These are phyloP conservation scores for Allomyces macrogynus DNA, from an alignment of 192 early-diverging fungal genomes.

Conservation along the genomic window DNA sequence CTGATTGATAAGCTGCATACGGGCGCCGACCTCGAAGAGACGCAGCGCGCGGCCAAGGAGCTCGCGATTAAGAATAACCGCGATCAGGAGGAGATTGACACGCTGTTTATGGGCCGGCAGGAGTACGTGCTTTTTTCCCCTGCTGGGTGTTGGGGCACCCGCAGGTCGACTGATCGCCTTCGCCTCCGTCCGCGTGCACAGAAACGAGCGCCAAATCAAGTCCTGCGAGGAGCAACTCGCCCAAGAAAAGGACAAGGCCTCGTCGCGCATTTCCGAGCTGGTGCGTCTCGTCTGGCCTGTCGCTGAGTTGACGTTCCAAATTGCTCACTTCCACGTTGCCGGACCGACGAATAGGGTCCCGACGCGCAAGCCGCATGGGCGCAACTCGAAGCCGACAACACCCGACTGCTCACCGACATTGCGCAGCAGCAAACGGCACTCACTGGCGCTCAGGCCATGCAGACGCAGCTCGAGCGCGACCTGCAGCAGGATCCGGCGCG, in stretches of 20 bases:
- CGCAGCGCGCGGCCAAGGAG: constrained; percentile 24
- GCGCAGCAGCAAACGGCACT: not conserved
- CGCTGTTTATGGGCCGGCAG: constrained; percentile 26
- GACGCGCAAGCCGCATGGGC: not conserved
- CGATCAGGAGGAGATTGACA: constrained; percentile 19
- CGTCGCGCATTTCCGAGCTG: not conserved
- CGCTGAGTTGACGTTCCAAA: too few relatives aligned
- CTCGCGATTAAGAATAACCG: constrained; percentile 24
- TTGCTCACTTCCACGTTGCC: too few relatives aligned
- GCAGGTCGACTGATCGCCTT: too few relatives aligned
- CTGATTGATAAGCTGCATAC: constrained; percentile 35
- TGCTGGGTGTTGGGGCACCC: too few relatives aligned
- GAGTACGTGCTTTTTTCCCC: constrained; percentile 9
- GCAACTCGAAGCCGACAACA: not conserved
- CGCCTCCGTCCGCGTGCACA: not conserved
- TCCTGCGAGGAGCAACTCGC: constrained; percentile 20
- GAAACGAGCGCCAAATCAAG: constrained; percentile 17
- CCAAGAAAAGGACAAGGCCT: constrained; percentile 4
- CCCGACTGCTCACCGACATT: not conserved
- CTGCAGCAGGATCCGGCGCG: not conserved
- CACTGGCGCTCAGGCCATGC: not conserved
- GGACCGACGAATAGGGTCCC: too few relatives aligned
- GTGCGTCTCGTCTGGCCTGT: constrained; percentile 3
- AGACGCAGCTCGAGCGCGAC: not conserved
- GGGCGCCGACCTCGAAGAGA: constrained; percentile 32